Evolutionary conservation across 768 basidiomycete species (phyloP).

Genomic region (Suillus occidentalis): DNA sequence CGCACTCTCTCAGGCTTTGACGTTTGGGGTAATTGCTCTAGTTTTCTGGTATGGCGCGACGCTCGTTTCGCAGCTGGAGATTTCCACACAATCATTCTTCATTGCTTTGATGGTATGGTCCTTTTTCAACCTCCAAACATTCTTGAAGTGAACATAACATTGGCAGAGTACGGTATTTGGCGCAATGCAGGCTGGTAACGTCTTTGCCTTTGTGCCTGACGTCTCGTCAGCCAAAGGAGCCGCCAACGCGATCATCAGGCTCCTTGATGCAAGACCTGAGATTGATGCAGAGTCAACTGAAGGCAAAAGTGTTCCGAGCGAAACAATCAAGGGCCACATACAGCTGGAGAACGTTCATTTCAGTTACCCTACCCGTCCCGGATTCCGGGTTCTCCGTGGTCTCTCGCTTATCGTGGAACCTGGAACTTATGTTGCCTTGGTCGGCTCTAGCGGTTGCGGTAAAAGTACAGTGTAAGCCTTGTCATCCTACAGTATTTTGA

Average conservation of each 20-base stretch:
- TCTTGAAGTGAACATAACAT: background rate
- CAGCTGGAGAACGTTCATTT: slow-evolving; percentile 81
- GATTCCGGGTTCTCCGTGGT: slow-evolving; percentile 78
- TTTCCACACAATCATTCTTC: slow-evolving; percentile 70
- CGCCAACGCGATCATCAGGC: slow-evolving; percentile 67
- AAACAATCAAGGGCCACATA: slow-evolving; percentile 58
- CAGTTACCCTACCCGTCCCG: slow-evolving; percentile 86
- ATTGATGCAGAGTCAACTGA: slow-evolving; percentile 78
- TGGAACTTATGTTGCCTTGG: slow-evolving; percentile 81
- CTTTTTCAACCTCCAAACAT: background rate
- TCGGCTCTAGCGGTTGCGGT: slow-evolving; percentile 79
- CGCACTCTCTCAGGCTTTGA: slow-evolving; percentile 69
- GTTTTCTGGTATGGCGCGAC: slow-evolving; percentile 76
- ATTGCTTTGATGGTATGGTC: slow-evolving; percentile 71
- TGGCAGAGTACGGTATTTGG: slow-evolving; percentile 68
- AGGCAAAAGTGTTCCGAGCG: slow-evolving; percentile 52
- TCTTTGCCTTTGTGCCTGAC: slow-evolving; percentile 85
- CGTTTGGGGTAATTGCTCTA: slow-evolving; percentile 82
- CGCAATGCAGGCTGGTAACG: slow-evolving; percentile 84
- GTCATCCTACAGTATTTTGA: background rate
- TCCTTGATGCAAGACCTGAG: slow-evolving; percentile 72
- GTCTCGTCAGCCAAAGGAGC: slow-evolving; percentile 82
- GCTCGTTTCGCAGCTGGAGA: slow-evolving; percentile 56
- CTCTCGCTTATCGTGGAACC: slow-evolving; percentile 73
- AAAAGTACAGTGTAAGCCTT: slow-evolving; percentile 77